phyloP scores from a whole-genome alignment of 2,329 filamentous ascomycete species.

The Myriosclerotinia scirpicola region DNA sequence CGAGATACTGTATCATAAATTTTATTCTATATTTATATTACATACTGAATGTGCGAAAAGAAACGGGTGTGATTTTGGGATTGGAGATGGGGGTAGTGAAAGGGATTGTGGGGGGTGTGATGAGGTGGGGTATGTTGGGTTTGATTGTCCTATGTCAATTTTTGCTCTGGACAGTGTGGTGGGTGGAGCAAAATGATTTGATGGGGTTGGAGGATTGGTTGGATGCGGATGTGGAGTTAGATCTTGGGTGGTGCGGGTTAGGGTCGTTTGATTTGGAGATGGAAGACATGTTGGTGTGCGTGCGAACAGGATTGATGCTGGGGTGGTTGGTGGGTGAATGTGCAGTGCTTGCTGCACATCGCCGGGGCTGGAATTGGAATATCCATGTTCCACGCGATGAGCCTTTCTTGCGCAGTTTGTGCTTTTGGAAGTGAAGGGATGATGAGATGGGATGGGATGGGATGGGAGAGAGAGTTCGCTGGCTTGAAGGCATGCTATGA shows the following conservation, averaged over 20 bases:
- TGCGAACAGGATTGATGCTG: conserved; percentile 9
- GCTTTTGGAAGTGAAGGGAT: not conserved
- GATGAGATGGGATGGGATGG: not conserved
- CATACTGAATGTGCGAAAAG: conserved; percentile 22
- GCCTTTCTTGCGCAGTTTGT: not conserved
- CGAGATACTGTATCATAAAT: conserved; percentile 19
- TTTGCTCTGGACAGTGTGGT: conserved; percentile 18
- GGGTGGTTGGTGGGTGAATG: conserved; percentile 19
- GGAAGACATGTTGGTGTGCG: conserved; percentile 11
- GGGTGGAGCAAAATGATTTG: conserved; percentile 15
- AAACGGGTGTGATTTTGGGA: conserved; percentile 8
- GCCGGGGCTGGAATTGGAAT: conserved; percentile 1
- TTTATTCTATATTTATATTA: conserved; percentile 10
- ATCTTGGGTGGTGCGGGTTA: conserved; percentile 12
- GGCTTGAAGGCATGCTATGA: conserved; percentile 3
- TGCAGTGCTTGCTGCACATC: conserved; percentile 2
- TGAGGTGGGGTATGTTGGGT: conserved; percentile 12
- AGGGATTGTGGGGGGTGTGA: not conserved
- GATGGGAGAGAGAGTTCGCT: not conserved
- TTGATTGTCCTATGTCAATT: conserved; percentile 22
- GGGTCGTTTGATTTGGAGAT: not conserved
- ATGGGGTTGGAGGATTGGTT: not conserved
- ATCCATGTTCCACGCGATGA: not conserved
- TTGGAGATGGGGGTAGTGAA: not conserved
- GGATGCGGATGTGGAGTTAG: not conserved